Evolutionary conservation across 2,329 filamentous ascomycete species (phyloP).

Genomic region (Hyphodiscus sp.): DNA sequence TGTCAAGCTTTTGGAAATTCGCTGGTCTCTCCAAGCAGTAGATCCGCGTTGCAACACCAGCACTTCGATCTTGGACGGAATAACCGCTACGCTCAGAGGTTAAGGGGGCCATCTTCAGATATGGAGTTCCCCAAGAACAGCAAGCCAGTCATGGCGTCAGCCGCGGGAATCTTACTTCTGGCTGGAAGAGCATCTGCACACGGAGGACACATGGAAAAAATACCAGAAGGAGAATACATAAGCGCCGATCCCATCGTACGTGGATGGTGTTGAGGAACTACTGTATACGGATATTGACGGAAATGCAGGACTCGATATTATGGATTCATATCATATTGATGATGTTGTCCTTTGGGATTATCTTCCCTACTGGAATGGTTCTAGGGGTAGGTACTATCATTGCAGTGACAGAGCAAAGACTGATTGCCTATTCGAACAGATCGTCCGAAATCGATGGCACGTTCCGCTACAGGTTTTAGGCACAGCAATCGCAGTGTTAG

Average conservation of each 20-base stretch:
- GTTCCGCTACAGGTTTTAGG: constrained; percentile 78
- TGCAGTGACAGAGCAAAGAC: neutral
- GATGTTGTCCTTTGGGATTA: constrained; percentile 78
- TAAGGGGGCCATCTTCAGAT: constrained; percentile 2
- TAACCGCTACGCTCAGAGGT: neutral
- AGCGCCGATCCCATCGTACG: constrained; percentile 69
- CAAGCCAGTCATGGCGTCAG: constrained; percentile 6
- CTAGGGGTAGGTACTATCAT: constrained; percentile 60
- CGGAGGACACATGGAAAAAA: constrained; percentile 44
- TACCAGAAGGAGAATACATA: constrained; percentile 62
- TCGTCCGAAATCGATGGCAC: constrained; percentile 88
- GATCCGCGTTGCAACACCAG: neutral
- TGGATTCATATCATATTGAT: constrained; percentile 93
- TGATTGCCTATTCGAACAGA: constrained; percentile 42
- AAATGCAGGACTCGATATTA: constrained; percentile 64
- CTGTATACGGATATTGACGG: constrained; percentile 30
- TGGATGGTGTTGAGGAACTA: neutral
- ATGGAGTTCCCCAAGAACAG: constrained; percentile 12
- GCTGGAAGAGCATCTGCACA: constrained; percentile 21
- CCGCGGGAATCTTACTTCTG: constrained; percentile 9
- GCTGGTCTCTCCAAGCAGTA: neutral
- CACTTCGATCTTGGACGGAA: neutral
- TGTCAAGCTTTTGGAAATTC: neutral
- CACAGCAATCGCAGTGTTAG: constrained; percentile 68
- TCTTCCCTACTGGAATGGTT: constrained; percentile 95